A percentile compares a stretch with the other conserved stretches of the same genome.
Evolutionary conservation across 306 rosid genomes (phyloP).

Genomic region (Lithocarpus polystachyus): DNA sequence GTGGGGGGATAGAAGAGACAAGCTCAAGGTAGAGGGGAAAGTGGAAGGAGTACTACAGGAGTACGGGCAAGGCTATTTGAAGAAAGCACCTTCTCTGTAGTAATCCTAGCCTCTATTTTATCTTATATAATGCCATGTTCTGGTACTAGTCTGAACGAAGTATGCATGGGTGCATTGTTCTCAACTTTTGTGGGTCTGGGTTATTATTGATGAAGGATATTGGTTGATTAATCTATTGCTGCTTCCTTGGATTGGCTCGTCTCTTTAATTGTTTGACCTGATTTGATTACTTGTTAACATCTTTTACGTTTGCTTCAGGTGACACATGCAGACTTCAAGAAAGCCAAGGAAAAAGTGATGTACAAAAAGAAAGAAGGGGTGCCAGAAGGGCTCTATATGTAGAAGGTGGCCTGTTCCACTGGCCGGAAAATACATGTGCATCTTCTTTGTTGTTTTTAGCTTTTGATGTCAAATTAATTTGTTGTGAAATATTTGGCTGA

Average conservation of each 20-base stretch:
- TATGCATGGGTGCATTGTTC: neutral
- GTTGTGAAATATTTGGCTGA: no score
- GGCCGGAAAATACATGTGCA: neutral
- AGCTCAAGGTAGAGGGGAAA: no score
- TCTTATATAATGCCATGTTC: neutral
- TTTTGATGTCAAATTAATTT: no score
- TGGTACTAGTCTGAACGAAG: neutral
- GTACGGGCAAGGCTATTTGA: no score
- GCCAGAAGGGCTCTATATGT: constrained; percentile 65
- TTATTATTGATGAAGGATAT: neutral
- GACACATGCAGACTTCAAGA: constrained; percentile 54
- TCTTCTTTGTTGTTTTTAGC: neutral
- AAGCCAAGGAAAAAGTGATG: constrained; percentile 70
- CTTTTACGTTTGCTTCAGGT: constrained; percentile 31
- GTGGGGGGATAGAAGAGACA: no score
- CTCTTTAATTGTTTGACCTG: neutral
- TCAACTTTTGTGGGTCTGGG: neutral
- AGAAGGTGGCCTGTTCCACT: neutral
- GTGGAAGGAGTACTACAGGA: no score
- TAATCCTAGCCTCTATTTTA: neutral
- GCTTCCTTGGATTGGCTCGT: neutral
- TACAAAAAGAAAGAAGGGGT: constrained; percentile 68
- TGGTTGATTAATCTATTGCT: neutral
- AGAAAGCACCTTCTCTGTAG: no score
- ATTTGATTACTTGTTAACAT: neutral